Conservation (phyloP, 257 asterid species). For the Solanum gracilifrons region DNA sequence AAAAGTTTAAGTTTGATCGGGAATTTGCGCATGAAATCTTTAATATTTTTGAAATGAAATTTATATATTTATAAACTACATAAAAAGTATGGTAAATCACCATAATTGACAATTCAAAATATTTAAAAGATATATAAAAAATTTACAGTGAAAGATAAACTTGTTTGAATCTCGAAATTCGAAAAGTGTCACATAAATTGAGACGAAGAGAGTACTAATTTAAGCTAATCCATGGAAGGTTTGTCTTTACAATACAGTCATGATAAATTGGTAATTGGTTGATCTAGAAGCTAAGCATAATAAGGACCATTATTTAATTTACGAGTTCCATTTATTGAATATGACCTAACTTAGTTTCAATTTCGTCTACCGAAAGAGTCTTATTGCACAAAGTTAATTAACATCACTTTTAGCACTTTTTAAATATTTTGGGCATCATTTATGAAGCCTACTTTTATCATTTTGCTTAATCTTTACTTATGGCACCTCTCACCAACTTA, state of each 20-base stretch:
- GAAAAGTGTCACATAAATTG: accelerated
- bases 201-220: neutral
- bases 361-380: neutral
- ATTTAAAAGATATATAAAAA: too few relatives aligned
- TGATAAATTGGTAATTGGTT: neutral
- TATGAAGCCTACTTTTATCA: neutral
- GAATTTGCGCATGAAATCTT: too few relatives aligned
- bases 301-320: neutral
- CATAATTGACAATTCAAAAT: too few relatives aligned
- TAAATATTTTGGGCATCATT: neutral
- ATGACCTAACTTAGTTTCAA: neutral
- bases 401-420: neutral
- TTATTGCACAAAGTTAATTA: neutral
- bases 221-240: neutral
- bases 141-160: neutral
- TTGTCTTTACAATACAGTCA: neutral
- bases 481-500: conserved; percentile 4
- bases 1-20: accelerated
- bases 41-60: too few relatives aligned
- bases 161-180: too few relatives aligned
- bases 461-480: conserved; percentile 21
- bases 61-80: too few relatives aligned
- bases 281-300: neutral
- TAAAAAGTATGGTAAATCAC: too few relatives aligned
- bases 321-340: neutral